These are phyloP conservation scores for Scortechinia acanthostroma DNA, from an alignment of 2,329 filamentous ascomycete species.

Conservation along the genomic window DNA sequence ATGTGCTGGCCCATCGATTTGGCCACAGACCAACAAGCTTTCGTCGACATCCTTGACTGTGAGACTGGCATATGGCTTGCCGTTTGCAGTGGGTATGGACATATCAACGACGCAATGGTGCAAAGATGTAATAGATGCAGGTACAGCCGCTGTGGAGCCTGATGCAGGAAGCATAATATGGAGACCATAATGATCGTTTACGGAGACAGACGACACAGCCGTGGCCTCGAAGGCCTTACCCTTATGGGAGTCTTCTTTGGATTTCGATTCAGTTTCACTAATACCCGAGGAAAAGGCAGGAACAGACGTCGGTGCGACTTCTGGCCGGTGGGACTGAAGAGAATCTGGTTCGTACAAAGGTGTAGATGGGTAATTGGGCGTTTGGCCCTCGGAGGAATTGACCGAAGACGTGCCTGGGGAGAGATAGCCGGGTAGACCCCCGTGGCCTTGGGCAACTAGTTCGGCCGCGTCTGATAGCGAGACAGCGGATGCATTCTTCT, in stretches of 20 bases:
- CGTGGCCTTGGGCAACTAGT: conserved; percentile 33
- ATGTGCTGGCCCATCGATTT: conserved; percentile 47
- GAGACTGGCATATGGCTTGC: conserved; percentile 40
- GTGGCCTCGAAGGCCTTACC: conserved; percentile 22
- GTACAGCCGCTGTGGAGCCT: conserved; percentile 35
- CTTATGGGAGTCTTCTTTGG: conserved; percentile 10
- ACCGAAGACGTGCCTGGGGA: conserved; percentile 23
- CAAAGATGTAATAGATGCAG: conserved; percentile 42
- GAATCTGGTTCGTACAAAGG: conserved; percentile 13
- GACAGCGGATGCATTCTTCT: conserved; percentile 38
- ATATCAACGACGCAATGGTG: conserved; percentile 45
- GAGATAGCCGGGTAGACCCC: conserved; percentile 28
- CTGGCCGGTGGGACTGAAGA: conserved; percentile 22
- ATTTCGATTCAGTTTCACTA: conserved; percentile 4
- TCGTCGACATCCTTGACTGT: conserved; percentile 41
- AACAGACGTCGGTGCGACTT: conserved; percentile 22
- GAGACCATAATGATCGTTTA: conserved; percentile 33
- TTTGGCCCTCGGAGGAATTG: conserved; percentile 21
- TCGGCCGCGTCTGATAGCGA: conserved; percentile 42
- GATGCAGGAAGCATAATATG: conserved; percentile 44
- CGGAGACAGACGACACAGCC: conserved; percentile 30
- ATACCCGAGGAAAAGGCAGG: conserved; percentile 10
- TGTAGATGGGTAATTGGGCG: conserved; percentile 13
- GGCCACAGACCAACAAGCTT: conserved; percentile 48
- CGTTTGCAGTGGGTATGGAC: conserved; percentile 32